Base-by-base conservation (phyloP, 2,329 filamentous ascomycete genomes). In the Pseudogymnoascus verrucosus region DNA sequence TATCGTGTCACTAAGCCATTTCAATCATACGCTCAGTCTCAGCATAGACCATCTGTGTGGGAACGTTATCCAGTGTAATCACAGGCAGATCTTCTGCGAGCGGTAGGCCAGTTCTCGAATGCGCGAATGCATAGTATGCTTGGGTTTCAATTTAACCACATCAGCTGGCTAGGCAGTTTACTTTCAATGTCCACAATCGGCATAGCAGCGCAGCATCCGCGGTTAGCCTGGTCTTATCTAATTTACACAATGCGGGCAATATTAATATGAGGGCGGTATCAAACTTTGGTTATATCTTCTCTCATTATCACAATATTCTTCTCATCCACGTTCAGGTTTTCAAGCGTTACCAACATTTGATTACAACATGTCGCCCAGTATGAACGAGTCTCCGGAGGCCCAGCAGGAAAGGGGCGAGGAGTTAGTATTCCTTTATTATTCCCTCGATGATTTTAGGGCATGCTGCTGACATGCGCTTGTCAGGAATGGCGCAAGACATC, bases 401-500 rank as follows among this genome's bases (percentile, higher is more conserved):
- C 51, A 34, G 11, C 28, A 57, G 51, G 51, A 57, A 34, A 57
- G 51, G 16, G 51, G 51, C 7, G 28, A 34, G 28, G 51, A 4
- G 51, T 57, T 57, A 57, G 51, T 57, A 57, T 57, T 7, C 51
- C 28, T 36, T 57, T 57, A 36, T 34, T 57, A 57, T 36, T n/a
- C 26, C 16, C 10, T 19, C 26, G 7, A 57, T 5, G 5, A 34
- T 36, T 36, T 57, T 34, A 16, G 11, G 16, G 28, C 51, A 19
- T 34, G 28, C n/a, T 34, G 47, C 16, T 57, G 28, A 57, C 51
- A 57, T 34, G 51, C 51, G 28, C 28, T 57, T 57, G 51, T 14
- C 10, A 57, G 51, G 28, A 57, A 57, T 57, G 28, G 51, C 14
- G 51, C 12, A 34, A 57, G 51, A n/a, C 51, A 57, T 36, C 51